A percentile compares a stretch with the other conserved stretches of the same genome.
Conservation (phyloP, 1,284 basidiomycete species). For the Ceratobasidium sp. region DNA sequence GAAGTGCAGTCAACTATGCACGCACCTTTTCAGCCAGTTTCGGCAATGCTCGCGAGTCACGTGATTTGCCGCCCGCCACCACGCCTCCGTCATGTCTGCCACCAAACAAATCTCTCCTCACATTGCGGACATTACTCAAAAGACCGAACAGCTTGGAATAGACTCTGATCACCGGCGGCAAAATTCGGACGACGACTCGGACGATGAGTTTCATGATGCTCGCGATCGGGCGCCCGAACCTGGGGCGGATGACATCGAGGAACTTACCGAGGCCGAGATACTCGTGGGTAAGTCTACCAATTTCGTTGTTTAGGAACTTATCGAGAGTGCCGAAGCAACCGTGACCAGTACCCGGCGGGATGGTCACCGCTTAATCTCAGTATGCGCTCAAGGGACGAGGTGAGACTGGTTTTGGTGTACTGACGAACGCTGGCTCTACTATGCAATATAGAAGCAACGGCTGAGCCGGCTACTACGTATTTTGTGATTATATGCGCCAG, state of each 20-base stretch:
- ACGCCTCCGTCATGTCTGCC: conserved; percentile 6
- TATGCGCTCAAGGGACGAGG: no score
- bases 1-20: no score
- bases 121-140: neutral
- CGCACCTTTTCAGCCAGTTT: no score
- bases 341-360: no score
- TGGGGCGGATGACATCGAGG: neutral
- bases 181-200: conserved; percentile 53
- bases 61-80: conserved; percentile 19
- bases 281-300: conserved; percentile 40
- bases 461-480: no score
- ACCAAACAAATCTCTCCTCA: conserved; percentile 8
- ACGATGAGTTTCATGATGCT: conserved; percentile 60
- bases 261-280: conserved; percentile 48
- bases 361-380: no score
- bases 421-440: no score
- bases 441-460: no score
- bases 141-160: neutral
- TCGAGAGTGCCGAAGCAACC: conserved; percentile 28
- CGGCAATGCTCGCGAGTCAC: neutral
- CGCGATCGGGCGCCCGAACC: conserved; percentile 48
- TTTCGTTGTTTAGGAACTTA: conserved; percentile 22
- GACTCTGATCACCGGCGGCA: neutral
- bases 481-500: no score
- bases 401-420: no score